Evolutionary conservation across 352 stramenopile species (phyloP).

Genomic region (Globisporangium nodosum): DNA sequence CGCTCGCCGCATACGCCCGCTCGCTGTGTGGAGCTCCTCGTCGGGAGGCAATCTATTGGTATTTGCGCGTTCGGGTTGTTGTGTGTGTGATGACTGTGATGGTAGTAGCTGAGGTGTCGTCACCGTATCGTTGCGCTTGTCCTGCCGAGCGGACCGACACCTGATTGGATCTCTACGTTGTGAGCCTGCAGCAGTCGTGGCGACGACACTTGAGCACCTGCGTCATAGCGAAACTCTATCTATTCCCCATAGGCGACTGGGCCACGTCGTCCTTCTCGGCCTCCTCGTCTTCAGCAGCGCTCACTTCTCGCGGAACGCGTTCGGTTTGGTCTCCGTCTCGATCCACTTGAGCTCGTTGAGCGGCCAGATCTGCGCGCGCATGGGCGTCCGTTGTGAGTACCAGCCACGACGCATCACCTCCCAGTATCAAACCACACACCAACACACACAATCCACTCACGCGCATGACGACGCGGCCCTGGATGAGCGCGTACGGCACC

Average conservation of each 20-base stretch:
- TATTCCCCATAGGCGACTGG: background rate
- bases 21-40: background rate
- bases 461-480: constrained; percentile 85
- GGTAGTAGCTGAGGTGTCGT: too few relatives aligned
- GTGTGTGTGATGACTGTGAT: background rate
- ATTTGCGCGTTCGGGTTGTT: background rate
- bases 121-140: too few relatives aligned
- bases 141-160: too few relatives aligned
- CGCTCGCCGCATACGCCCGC: background rate
- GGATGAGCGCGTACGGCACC: constrained; percentile 88
- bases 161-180: too few relatives aligned
- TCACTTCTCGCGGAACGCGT: constrained; percentile 57
- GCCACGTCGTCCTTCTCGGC: too few relatives aligned
- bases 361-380: constrained; percentile 62
- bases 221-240: background rate
- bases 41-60: background rate
- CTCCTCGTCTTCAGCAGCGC: background rate
- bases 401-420: too few relatives aligned
- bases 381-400: too few relatives aligned
- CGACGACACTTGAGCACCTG: too few relatives aligned
- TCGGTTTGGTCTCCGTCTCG: constrained; percentile 41
- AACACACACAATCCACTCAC: constrained; percentile 38
- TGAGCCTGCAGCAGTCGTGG: too few relatives aligned
- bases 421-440: too few relatives aligned
- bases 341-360: constrained; percentile 61